Conservation (phyloP, 129 eudicot genomes). For the Calendula officinalis region DNA sequence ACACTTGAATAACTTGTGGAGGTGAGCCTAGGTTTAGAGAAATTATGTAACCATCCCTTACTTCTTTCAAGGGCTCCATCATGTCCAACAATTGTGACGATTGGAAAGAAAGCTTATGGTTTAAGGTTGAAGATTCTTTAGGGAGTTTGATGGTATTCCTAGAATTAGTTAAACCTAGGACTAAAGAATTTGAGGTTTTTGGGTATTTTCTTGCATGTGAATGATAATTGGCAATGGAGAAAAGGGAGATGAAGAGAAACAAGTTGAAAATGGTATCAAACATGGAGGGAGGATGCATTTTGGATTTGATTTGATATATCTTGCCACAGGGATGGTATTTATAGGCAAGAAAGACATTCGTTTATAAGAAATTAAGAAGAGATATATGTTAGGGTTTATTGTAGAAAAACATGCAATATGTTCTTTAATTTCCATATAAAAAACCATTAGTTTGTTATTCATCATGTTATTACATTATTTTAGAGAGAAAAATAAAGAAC, state of each 20-base stretch:
- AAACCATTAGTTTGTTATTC: too few species aligned
- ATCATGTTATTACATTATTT: too few species aligned
- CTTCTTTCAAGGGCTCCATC: constrained; percentile 63
- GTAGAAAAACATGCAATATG: too few species aligned
- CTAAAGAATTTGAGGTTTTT: constrained; percentile 38
- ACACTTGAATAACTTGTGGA: constrained; percentile 62
- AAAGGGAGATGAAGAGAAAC: constrained; percentile 27
- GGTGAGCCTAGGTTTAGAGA: constrained; percentile 69
- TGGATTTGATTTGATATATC: constrained; percentile 19
- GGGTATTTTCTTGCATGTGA: constrained; percentile 45
- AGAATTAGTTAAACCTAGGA: constrained; percentile 57
- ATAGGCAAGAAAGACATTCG: constrained; percentile 21
- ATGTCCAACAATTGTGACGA: constrained; percentile 40
- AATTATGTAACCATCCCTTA: constrained; percentile 67
- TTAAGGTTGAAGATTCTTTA: constrained; percentile 29
- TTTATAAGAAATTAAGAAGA: too few species aligned
- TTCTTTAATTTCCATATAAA: too few species aligned
- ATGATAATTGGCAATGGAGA: constrained; percentile 20
- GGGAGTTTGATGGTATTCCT: constrained; percentile 41
- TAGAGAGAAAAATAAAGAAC: too few species aligned
- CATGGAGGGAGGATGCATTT: constrained; percentile 29
- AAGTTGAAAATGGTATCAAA: constrained; percentile 24
- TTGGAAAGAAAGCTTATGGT: constrained; percentile 29
- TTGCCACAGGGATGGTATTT: constrained; percentile 18
- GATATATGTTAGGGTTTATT: too few species aligned